Evolutionary conservation across 306 rosid genomes (phyloP).

Genomic region (Cucumis cinereus): DNA sequence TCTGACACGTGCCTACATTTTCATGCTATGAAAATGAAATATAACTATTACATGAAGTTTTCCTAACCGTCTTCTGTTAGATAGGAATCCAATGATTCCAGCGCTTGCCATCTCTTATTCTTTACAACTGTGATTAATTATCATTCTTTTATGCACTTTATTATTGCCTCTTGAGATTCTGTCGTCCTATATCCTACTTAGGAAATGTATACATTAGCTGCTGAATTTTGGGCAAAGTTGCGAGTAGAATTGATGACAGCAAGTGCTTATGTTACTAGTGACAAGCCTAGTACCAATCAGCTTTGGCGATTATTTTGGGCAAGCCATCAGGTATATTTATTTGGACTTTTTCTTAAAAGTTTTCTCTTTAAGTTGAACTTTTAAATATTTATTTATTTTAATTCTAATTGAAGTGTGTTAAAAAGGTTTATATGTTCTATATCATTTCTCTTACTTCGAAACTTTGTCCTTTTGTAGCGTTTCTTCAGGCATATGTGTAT

Average conservation of each 20-base stretch:
- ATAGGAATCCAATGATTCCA: neutral
- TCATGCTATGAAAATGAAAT: neutral
- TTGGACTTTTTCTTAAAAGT: neutral
- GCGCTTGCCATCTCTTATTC: neutral
- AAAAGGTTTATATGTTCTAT: neutral
- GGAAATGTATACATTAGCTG: conserved; percentile 85
- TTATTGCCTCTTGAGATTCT: neutral
- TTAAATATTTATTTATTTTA: neutral
- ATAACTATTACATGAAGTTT: neutral
- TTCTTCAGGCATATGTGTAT: conserved; percentile 95
- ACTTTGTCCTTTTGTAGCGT: conserved; percentile 52
- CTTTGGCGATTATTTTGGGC: conserved; percentile 98
- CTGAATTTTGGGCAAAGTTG: conserved; percentile 89
- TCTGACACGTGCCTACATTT: neutral
- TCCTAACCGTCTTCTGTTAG: neutral
- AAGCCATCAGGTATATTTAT: conserved; percentile 69
- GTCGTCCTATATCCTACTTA: conserved; percentile 15
- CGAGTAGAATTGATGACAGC: conserved; percentile 77
- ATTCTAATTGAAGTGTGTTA: neutral
- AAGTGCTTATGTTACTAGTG: conserved; percentile 43
- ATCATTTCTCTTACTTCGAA: conserved; percentile 13
- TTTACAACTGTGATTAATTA: neutral
- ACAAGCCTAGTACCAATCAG: conserved; percentile 75
- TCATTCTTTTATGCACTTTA: neutral
- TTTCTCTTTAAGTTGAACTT: neutral